These are phyloP conservation scores for Ogataea populi-albae DNA, from an alignment of 805 yeast species.

Conservation along the genomic window DNA sequence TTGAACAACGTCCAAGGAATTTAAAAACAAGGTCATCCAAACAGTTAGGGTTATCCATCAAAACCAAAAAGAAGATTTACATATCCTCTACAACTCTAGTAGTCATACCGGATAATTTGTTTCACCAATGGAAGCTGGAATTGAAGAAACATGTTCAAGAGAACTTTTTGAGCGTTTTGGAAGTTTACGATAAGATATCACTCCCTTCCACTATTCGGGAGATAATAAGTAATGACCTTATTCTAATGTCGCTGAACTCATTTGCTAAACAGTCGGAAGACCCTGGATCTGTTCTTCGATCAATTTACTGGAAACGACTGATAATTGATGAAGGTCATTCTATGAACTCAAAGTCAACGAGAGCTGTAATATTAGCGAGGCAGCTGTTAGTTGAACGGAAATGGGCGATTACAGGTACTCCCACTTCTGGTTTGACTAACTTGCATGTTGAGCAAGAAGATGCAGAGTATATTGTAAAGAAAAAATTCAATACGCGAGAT, in stretches of 20 bases:
- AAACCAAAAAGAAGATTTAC: slow-evolving; percentile 31
- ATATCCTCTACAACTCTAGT: slow-evolving; percentile 55
- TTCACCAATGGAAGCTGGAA: slow-evolving; percentile 64
- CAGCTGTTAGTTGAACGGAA: slow-evolving; percentile 54
- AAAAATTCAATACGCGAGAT: slow-evolving; percentile 47
- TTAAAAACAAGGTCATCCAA: slow-evolving; percentile 17
- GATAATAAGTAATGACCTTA: slow-evolving; percentile 47
- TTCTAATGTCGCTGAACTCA: slow-evolving; percentile 47
- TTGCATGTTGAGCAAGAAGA: slow-evolving; percentile 43
- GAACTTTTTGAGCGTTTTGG: slow-evolving; percentile 36
- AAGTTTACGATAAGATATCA: slow-evolving; percentile 19
- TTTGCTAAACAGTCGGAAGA: slow-evolving; percentile 41
- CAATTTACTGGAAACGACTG: slow-evolving; percentile 62
- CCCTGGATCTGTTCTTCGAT: slow-evolving; percentile 36
- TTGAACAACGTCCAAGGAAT: slow-evolving; percentile 11
- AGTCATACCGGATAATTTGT: slow-evolving; percentile 63
- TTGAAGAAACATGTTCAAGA: slow-evolving; percentile 50
- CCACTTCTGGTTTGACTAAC: slow-evolving; percentile 66
- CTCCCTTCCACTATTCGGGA: slow-evolving; percentile 33
- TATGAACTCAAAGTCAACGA: slow-evolving; percentile 50
- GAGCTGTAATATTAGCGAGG: slow-evolving; percentile 48
- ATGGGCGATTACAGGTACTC: slow-evolving; percentile 78
- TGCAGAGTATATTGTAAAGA: slow-evolving; percentile 44
- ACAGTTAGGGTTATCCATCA: slow-evolving; percentile 3
- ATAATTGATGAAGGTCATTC: slow-evolving; percentile 78